phyloP scores from a whole-genome alignment of 495 filamentous ascomycete genomes.

The Xylaria bambusicola region DNA sequence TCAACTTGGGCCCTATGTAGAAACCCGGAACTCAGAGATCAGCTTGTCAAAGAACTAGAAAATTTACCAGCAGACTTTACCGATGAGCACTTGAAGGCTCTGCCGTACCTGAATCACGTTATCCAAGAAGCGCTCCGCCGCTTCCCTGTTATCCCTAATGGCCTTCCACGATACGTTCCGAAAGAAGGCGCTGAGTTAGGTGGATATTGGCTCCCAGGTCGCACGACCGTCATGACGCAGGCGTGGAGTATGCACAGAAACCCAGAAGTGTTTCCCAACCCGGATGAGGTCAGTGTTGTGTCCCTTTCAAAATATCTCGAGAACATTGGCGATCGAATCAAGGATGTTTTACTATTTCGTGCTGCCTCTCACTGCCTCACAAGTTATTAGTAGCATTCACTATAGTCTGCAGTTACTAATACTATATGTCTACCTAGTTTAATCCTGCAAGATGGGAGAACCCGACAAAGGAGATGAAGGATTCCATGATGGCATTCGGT shows the following conservation, averaged over 20 bases:
- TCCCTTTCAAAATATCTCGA: too few relatives aligned
- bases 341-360: too few relatives aligned
- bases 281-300: too few relatives aligned
- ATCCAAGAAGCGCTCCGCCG: slow-evolving; percentile 58
- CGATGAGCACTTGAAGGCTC: slow-evolving; percentile 35
- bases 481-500: slow-evolving; percentile 56
- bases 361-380: too few relatives aligned
- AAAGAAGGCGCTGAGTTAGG: slow-evolving; percentile 28
- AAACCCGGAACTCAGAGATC: slow-evolving; percentile 34
- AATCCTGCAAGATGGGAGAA: slow-evolving; percentile 35
- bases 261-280: slow-evolving; percentile 34
- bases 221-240: slow-evolving; percentile 38
- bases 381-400: too few relatives aligned
- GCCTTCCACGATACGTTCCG: slow-evolving; percentile 38
- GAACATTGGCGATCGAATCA: too few relatives aligned
- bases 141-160: slow-evolving; percentile 50
- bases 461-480: slow-evolving; percentile 53
- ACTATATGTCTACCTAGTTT: too few relatives aligned
- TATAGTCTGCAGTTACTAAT: too few relatives aligned
- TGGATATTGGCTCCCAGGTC: slow-evolving; percentile 33
- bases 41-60: slow-evolving; percentile 43
- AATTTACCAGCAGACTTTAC: slow-evolving; percentile 39
- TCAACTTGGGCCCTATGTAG: slow-evolving; percentile 38
- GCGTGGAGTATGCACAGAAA: slow-evolving; percentile 46
- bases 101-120: slow-evolving; percentile 49